phyloP scores from a whole-genome alignment of 164 flowering plant species.

The Magnolia sinica region DNA sequence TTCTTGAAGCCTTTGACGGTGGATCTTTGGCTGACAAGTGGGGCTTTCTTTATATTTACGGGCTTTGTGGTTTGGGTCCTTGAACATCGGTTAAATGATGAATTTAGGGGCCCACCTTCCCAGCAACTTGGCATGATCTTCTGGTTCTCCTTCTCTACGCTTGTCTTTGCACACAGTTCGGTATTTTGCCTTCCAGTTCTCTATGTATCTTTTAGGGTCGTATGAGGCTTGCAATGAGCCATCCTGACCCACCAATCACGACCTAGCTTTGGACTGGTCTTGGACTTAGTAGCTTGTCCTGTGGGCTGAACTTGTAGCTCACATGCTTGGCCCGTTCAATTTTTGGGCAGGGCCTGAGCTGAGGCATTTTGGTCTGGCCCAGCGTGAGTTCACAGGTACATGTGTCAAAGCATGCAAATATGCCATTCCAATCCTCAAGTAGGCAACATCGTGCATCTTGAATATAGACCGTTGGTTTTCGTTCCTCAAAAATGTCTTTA shows the following conservation, averaged over 20 bases:
- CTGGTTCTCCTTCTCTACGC: conserved; percentile 23
- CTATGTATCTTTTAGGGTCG: background rate
- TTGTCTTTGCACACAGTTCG: conserved; percentile 29
- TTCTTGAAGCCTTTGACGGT: conserved; percentile 27
- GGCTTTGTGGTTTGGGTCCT: conserved; percentile 27
- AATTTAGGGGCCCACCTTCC: conserved; percentile 13
- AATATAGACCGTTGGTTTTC: no score
- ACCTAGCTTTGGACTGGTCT: conserved; percentile 24
- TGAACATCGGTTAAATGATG: conserved; percentile 21
- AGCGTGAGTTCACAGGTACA: no score
- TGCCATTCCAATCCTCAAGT: no score
- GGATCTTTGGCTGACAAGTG: conserved; percentile 25
- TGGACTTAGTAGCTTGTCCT: conserved; percentile 11
- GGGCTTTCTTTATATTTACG: conserved; percentile 20
- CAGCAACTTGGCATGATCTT: conserved; percentile 23
- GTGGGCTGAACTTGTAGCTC: no score
- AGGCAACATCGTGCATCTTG: no score
- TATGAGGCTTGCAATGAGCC: background rate
- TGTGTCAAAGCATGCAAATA: no score
- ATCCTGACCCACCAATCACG: no score
- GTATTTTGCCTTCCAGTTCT: background rate
- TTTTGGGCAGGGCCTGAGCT: no score
- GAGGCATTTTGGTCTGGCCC: no score
- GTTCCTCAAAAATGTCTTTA: no score
- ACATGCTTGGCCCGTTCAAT: no score